Percentiles rank a stretch among this genome's conserved stretches.
Conservation (phyloP, 1,139 yeast genomes). For the Sugiyamaella grinbergsii region DNA sequence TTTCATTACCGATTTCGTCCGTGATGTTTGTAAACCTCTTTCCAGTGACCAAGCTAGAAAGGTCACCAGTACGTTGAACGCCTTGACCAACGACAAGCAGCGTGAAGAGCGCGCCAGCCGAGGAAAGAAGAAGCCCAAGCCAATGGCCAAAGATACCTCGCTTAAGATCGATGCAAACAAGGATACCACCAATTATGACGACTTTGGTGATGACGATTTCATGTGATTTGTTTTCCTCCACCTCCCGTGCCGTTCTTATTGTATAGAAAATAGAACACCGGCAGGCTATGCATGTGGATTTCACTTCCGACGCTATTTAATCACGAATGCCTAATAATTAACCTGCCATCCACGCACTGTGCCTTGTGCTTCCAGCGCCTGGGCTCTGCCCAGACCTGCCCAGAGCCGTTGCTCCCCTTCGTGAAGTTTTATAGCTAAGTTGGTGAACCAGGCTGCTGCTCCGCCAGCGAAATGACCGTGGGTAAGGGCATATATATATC, state of each 20-base stretch:
- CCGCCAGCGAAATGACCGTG: too few species aligned
- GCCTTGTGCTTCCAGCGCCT: conserved; percentile 1
- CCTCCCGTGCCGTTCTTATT: not conserved
- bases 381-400: conserved; percentile 5
- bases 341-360: too few species aligned
- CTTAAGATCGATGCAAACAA: conserved; percentile 75
- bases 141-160: conserved; percentile 73
- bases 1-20: conserved; percentile 80
- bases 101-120: conserved; percentile 93
- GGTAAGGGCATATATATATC: conserved; percentile 7
- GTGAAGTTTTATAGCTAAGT: not conserved
- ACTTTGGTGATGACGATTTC: conserved; percentile 79
- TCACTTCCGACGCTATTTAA: conserved; percentile 1
- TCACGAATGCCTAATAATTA: conserved; percentile 1
- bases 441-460: too few species aligned
- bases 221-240: conserved; percentile 59
- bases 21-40: conserved; percentile 82
- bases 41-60: conserved; percentile 81
- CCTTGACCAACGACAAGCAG: conserved; percentile 80
- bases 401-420: conserved; percentile 1
- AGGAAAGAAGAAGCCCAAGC: conserved; percentile 94
- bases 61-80: conserved; percentile 81
- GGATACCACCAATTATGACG: conserved; percentile 60
- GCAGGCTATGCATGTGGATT: conserved; percentile 1
- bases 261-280: not conserved